Conservation (phyloP, 73 alveolate genomes). For the Blepharisma japonicum region DNA sequence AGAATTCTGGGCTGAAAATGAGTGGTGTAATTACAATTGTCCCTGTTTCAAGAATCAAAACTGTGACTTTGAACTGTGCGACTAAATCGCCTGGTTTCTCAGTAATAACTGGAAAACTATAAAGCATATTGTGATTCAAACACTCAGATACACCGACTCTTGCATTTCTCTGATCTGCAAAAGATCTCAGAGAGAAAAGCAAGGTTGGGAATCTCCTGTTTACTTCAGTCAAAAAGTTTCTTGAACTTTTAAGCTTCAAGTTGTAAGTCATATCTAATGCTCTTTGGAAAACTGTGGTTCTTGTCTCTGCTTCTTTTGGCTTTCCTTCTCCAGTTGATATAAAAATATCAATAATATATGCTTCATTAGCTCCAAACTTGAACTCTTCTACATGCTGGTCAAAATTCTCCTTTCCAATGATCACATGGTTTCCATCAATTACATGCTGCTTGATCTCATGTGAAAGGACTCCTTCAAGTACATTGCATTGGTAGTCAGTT, state of each 20-base stretch:
- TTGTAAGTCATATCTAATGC: slow-evolving; percentile 78
- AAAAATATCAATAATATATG: slow-evolving; percentile 76
- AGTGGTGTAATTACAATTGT: slow-evolving; percentile 65
- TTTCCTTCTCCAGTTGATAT: slow-evolving; percentile 88
- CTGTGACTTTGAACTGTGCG: slow-evolving; percentile 86
- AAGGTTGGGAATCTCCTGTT: slow-evolving; percentile 89
- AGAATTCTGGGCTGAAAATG: slow-evolving; percentile 49
- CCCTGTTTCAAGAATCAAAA: slow-evolving; percentile 73
- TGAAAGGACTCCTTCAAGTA: slow-evolving; percentile 90
- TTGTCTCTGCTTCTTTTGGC: slow-evolving; percentile 67
- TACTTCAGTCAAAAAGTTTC: slow-evolving; percentile 87
- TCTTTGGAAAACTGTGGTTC: slow-evolving; percentile 96
- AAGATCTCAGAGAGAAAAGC: slow-evolving; percentile 87
- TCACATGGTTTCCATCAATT: slow-evolving; percentile 93
- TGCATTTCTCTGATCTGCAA: slow-evolving; percentile 86
- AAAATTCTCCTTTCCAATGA: slow-evolving; percentile 80
- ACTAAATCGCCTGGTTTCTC: slow-evolving; percentile 79
- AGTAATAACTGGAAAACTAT: slow-evolving; percentile 80
- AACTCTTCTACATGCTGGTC: slow-evolving; percentile 88
- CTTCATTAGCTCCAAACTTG: slow-evolving; percentile 93
- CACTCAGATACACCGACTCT: slow-evolving; percentile 91
- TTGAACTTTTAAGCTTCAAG: slow-evolving; percentile 48
- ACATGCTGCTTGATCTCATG: slow-evolving; percentile 95
- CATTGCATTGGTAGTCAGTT: slow-evolving; percentile 60
- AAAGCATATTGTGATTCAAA: slow-evolving; percentile 75